Percentiles rank a stretch among this genome's conserved stretches.
These are phyloP conservation scores for Bombardia bombarda DNA, from an alignment of 495 filamentous ascomycete genomes.

Conservation along the genomic window DNA sequence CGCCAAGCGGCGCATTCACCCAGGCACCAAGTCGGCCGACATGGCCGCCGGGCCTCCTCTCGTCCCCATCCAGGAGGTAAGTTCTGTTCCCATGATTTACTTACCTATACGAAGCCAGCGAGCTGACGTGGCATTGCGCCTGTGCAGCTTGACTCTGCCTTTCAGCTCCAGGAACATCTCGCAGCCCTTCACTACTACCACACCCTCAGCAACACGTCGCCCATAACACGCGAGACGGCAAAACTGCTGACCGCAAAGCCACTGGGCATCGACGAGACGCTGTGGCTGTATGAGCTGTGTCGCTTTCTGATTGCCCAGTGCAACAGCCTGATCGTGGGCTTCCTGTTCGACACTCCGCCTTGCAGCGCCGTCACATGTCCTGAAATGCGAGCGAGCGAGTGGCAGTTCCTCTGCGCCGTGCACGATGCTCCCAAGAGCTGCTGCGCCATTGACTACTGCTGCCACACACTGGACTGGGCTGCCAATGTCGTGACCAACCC, in stretches of 20 bases:
- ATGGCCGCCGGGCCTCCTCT: conserved; percentile 89
- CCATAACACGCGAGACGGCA: conserved; percentile 69
- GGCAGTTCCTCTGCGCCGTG: conserved; percentile 98
- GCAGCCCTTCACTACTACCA: conserved; percentile 80
- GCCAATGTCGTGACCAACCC: conserved; percentile 81
- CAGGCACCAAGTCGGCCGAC: conserved; percentile 80
- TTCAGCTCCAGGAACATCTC: conserved; percentile 97
- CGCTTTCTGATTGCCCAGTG: conserved; percentile 89
- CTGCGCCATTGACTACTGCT: conserved; percentile 98
- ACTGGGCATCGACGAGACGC: conserved; percentile 65
- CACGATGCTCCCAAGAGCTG: conserved; percentile 92
- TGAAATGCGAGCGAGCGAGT: conserved; percentile 97
- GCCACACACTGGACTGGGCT: conserved; percentile 96
- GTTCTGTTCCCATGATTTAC: conserved; percentile 8
- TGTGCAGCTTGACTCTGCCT: conserved; percentile 78
- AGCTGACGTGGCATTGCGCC: conserved; percentile 1
- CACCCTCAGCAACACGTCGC: conserved; percentile 54
- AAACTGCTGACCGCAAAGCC: conserved; percentile 68
- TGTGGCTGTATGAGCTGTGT: conserved; percentile 97
- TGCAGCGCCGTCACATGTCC: conserved; percentile 84
- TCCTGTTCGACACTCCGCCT: conserved; percentile 81
- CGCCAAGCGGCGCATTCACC: conserved; percentile 74
- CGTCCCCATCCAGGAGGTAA: conserved; percentile 72
- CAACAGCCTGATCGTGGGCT: conserved; percentile 82
- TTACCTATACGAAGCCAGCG: neutral